Percentiles rank a stretch among this genome's conserved stretches.
phyloP scores from a whole-genome alignment of 1,284 basidiomycete species.

The Megacollybia platyphylla region DNA sequence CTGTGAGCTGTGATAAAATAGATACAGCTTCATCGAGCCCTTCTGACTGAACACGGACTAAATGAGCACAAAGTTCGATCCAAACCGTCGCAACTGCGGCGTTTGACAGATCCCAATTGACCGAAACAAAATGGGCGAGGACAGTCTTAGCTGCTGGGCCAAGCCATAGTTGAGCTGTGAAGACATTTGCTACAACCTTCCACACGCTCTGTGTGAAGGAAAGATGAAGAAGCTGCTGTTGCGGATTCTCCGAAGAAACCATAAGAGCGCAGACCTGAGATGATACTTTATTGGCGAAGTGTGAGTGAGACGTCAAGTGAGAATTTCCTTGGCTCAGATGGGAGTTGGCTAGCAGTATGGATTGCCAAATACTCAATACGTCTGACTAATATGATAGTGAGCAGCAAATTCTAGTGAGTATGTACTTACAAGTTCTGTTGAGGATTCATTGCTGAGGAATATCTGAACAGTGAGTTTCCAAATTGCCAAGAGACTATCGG shows the following conservation, averaged over 20 bases:
- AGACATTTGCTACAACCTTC: constrained; percentile 15
- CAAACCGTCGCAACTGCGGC: not conserved
- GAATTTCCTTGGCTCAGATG: constrained; percentile 24
- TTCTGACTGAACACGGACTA: not conserved
- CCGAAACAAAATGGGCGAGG: not conserved
- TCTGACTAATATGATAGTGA: constrained; percentile 16
- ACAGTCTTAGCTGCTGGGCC: not conserved
- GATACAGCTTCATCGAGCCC: not conserved
- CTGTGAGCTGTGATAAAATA: not conserved
- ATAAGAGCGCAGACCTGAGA: constrained; percentile 17
- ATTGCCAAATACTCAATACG: constrained; percentile 33
- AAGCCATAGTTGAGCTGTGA: not conserved
- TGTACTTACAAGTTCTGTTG: constrained; percentile 14
- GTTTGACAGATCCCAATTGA: not conserved
- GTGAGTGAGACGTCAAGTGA: too few species aligned
- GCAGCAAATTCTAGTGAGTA: not conserved
- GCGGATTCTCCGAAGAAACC: not conserved
- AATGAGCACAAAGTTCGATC: not conserved
- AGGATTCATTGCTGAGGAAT: not conserved
- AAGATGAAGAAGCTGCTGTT: not conserved
- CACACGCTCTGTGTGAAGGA: not conserved
- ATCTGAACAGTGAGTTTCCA: constrained; percentile 18
- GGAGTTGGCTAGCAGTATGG: constrained; percentile 33
- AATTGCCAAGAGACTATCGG: constrained; percentile 24
- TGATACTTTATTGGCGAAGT: constrained; percentile 5